Evolutionary conservation across 1,139 yeast species (phyloP), one percentile per base, ranked within the genome.

Genomic region (Casaregolazyma lundiana): DNA sequence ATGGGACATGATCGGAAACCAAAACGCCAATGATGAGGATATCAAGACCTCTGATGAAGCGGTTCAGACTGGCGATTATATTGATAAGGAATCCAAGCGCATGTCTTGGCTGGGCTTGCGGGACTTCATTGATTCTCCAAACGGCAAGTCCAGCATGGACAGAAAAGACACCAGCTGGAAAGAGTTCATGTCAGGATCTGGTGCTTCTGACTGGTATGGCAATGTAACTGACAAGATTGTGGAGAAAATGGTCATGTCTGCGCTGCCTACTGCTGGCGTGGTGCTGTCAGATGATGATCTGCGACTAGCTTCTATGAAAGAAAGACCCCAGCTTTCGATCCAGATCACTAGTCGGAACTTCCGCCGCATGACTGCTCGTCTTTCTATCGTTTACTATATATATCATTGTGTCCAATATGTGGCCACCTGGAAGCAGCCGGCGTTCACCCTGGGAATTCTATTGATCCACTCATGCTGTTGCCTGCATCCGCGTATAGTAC

Each of bases 301-400:
- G 17, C 64, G 94, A 49, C 67, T 78, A 19, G 76, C 71, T 45
- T 75, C 76, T 53, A 88, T 85, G 50, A 77, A 77, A 51, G 64
- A 71, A 16, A 65, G 95, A 44, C 94, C 95, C 0, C 78, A 79
- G 15, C 67, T 88, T 32, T 81, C 88, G 21, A 78, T 86, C 44
- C 85, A 78, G 39, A 57, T 75, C 8, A 84, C 85, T 83, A 77
- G 88, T 37, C 76, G 73, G 51, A 86, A 88, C 61, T 76, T 85
- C 49, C 78, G 84, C 29, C 72, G 73, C 52, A 69, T 87, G 69
- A 79, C 80, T 49, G 78, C 86, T 17, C 66, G 96, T 44, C 63
- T 84, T 13, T 56, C 60, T 2, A 42, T 56, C 18, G 78, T 86
- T 0, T 87, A 84, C 60, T 76, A 62, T 17, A 38, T 53, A 1